phyloP scores from a whole-genome alignment of 495 filamentous ascomycete species.

The Bathelium albidoporum region DNA sequence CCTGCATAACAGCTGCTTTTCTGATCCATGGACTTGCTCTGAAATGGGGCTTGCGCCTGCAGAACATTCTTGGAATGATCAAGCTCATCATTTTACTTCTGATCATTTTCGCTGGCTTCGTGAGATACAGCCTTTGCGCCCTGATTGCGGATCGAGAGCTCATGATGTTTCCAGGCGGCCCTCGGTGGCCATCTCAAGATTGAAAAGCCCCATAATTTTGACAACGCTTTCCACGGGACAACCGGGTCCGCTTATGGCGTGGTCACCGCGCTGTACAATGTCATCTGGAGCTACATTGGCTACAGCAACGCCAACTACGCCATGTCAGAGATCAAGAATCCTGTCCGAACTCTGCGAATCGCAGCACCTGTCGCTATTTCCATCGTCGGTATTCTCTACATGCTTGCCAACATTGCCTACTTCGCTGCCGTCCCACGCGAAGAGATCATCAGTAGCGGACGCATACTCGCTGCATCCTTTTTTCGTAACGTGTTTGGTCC shows the following conservation, averaged over 20 bases:
- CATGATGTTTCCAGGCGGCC: constrained; percentile 33
- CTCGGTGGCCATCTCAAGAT: constrained; percentile 45
- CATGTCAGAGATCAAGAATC: constrained; percentile 46
- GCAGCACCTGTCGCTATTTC: constrained; percentile 54
- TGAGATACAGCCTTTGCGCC: neutral
- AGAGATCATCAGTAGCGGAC: constrained; percentile 48
- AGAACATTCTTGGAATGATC: neutral
- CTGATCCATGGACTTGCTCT: neutral
- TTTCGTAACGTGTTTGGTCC: constrained; percentile 59
- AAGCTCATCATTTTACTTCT: constrained; percentile 5
- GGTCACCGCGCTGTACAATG: constrained; percentile 53
- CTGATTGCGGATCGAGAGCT: neutral
- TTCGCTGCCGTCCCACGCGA: constrained; percentile 57
- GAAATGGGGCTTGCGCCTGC: constrained; percentile 5
- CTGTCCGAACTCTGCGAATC: constrained; percentile 50
- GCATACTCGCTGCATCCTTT: constrained; percentile 53
- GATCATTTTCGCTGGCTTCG: constrained; percentile 5
- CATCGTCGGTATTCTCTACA: constrained; percentile 53
- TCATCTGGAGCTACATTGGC: constrained; percentile 59
- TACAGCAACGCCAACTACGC: constrained; percentile 53
- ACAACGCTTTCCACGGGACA: constrained; percentile 52
- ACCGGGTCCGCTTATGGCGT: constrained; percentile 48
- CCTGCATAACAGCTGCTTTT: neutral
- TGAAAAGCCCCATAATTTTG: constrained; percentile 54
- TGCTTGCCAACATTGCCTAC: constrained; percentile 63